These are phyloP conservation scores for Phycomyces blakesleeanus DNA, from an alignment of 192 early-diverging fungal genomes.

Conservation along the genomic window DNA sequence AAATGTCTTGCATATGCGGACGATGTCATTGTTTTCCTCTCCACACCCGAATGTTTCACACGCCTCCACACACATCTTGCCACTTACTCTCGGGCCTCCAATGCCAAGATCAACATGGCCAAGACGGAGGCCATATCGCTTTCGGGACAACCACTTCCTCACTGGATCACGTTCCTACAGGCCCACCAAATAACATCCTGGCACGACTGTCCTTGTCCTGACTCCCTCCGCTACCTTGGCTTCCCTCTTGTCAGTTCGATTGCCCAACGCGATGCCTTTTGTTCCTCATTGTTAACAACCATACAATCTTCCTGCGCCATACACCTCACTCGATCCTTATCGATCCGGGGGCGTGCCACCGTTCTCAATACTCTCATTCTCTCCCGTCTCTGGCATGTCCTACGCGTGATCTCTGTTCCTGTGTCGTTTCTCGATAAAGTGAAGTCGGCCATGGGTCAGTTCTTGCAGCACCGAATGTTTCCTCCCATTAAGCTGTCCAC, in stretches of 20 bases:
- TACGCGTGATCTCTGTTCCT: not conserved
- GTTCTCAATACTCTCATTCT: not conserved
- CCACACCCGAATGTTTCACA: not conserved
- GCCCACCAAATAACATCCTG: not conserved
- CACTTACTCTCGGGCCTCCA: slow-evolving; percentile 2
- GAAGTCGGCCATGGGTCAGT: not conserved
- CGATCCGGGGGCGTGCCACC: not conserved
- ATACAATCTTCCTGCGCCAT: no score
- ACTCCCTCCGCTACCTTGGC: not conserved
- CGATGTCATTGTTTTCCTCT: slow-evolving; percentile 8
- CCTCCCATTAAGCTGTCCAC: no score
- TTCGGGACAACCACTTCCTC: not conserved
- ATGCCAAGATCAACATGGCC: slow-evolving; percentile 5
- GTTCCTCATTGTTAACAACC: no score
- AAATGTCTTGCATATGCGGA: slow-evolving; percentile 11
- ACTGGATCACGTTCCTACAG: no score
- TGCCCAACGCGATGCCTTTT: not conserved
- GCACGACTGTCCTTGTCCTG: not conserved
- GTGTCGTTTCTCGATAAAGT: not conserved
- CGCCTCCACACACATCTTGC: not conserved
- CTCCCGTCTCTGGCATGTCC: not conserved
- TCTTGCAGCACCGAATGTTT: no score
- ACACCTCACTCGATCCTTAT: not conserved
- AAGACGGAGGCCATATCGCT: slow-evolving; percentile 5
- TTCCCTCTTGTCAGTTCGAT: not conserved